Conservation (phyloP, 2,329 filamentous ascomycete genomes). For the Trichoderma semiorbis region DNA sequence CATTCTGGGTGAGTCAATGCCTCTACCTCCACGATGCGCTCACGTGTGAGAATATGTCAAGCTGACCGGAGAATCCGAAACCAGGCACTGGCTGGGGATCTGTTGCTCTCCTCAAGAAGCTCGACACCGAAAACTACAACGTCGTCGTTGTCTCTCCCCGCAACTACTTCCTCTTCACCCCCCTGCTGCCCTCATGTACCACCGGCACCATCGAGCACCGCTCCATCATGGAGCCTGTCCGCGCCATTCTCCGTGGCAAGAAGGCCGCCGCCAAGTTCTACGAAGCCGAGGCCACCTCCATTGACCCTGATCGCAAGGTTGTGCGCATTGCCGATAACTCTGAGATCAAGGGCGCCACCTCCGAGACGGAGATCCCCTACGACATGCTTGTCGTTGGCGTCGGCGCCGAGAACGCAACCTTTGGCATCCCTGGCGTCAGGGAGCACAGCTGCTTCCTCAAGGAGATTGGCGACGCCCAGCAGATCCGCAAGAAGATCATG, state of each 20-base stretch:
- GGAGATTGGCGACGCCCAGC: slow-evolving; percentile 94
- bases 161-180: slow-evolving; percentile 99
- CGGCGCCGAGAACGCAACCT: slow-evolving; percentile 96
- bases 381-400: slow-evolving; percentile 98
- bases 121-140: slow-evolving; percentile 99
- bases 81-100: slow-evolving; percentile 92
- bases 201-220: slow-evolving; percentile 97
- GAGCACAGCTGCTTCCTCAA: slow-evolving; percentile 98
- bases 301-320: slow-evolving; percentile 87
- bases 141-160: slow-evolving; percentile 95
- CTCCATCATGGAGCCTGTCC: slow-evolving; percentile 99
- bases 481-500: slow-evolving; percentile 98
- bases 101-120: slow-evolving; percentile 94
- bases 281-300: slow-evolving; percentile 94
- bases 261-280: slow-evolving; percentile 92
- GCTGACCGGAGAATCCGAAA: slow-evolving; percentile 24
- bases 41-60: slow-evolving; percentile 7
- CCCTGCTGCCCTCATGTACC: slow-evolving; percentile 93
- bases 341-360: slow-evolving; percentile 80
- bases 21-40: not conserved
- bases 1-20: slow-evolving; percentile 67
- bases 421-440: slow-evolving; percentile 91
- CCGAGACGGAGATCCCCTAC: slow-evolving; percentile 86
- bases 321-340: slow-evolving; percentile 90
- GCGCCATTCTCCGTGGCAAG: slow-evolving; percentile 93